Conservation (phyloP, 1,139 yeast species). For the Suhomyces yuchorum region DNA sequence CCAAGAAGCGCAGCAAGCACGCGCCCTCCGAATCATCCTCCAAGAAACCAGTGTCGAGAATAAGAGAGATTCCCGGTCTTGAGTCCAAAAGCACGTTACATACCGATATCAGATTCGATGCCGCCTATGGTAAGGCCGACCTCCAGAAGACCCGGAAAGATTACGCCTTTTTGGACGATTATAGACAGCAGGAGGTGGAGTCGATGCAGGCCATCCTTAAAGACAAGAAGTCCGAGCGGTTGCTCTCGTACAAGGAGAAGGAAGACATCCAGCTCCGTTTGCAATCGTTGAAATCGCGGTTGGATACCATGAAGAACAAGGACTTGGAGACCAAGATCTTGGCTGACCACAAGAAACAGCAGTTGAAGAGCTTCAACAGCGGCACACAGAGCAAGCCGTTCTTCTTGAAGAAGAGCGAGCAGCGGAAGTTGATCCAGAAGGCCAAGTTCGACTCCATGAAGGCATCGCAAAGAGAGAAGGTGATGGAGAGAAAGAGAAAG, state of each 20-base stretch:
- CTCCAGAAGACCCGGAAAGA: slow-evolving; percentile 64
- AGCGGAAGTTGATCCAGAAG: slow-evolving; percentile 80
- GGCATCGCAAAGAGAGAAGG: slow-evolving; percentile 79
- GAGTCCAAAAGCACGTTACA: slow-evolving; percentile 46
- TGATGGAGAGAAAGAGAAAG: slow-evolving; percentile 91
- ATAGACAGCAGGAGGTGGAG: slow-evolving; percentile 69
- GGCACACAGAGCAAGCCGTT: slow-evolving; percentile 54
- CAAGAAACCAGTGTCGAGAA: slow-evolving; percentile 66
- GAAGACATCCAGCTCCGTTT: slow-evolving; percentile 55
- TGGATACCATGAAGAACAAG: slow-evolving; percentile 74
- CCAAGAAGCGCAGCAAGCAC: slow-evolving; percentile 55
- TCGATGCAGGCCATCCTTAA: slow-evolving; percentile 60
- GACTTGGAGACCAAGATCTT: slow-evolving; percentile 74
- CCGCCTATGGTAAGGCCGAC: slow-evolving; percentile 86
- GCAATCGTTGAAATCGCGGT: slow-evolving; percentile 68
- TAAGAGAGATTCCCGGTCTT: slow-evolving; percentile 74
- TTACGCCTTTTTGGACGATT: slow-evolving; percentile 83
- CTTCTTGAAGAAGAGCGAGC: slow-evolving; percentile 78
- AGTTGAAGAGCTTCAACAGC: slow-evolving; percentile 44
- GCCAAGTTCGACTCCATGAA: slow-evolving; percentile 88
- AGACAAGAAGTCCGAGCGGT: slow-evolving; percentile 52
- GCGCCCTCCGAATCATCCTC: slow-evolving; percentile 79
- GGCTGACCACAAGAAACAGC: slow-evolving; percentile 52
- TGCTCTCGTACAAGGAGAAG: slow-evolving; percentile 50
- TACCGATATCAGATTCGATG: slow-evolving; percentile 85